A percentile compares a stretch with the other conserved stretches of the same genome.
Evolutionary conservation across 768 basidiomycete species (phyloP).

Genomic region (Russula vinacea): DNA sequence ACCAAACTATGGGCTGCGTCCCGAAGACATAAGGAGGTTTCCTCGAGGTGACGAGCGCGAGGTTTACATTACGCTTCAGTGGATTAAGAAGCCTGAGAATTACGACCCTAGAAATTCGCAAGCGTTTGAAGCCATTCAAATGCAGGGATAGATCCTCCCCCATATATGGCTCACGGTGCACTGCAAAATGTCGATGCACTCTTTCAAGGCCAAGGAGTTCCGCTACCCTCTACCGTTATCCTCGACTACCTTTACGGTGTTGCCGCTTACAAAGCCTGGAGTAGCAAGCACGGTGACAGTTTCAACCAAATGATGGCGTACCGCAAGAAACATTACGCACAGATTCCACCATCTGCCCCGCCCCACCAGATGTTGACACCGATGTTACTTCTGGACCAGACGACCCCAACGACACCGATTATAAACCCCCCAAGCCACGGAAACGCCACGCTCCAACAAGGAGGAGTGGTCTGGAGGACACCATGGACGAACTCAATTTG

Average conservation of each 20-base stretch:
- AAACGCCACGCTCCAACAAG: background rate
- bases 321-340: background rate
- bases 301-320: background rate
- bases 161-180: too few species aligned
- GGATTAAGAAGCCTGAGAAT: background rate
- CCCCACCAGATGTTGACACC: background rate
- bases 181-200: constrained; percentile 9
- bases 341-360: background rate
- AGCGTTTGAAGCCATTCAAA: background rate
- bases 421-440: background rate
- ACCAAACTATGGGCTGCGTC: constrained; percentile 1
- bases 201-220: background rate
- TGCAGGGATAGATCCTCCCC: background rate
- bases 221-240: background rate
- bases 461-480: background rate
- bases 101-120: background rate
- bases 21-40: constrained; percentile 2
- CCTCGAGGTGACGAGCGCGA: background rate
- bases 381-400: background rate
- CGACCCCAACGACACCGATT: background rate
- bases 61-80: background rate
- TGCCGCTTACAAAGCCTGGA: constrained; percentile 6
- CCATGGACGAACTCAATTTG: background rate
- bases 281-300: background rate
- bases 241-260: background rate